Percentiles rank a stretch among this genome's conserved stretches.
Evolutionary conservation across 2,329 filamentous ascomycete species (phyloP).

Genomic region (Aureobasidium subglaciale): DNA sequence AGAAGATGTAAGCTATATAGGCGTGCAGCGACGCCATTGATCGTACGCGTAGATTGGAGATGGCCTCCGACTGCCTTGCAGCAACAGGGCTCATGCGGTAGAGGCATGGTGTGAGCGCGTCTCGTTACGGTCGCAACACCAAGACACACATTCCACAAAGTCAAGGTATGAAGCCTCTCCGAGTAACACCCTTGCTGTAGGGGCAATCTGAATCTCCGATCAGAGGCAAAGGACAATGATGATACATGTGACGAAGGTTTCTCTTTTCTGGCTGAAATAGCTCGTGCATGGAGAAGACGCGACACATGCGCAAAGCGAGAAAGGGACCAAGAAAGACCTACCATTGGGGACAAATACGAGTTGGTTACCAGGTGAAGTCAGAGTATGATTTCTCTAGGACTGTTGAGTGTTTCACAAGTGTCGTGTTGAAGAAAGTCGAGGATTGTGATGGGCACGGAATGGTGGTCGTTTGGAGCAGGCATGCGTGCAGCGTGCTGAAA

Average conservation of each 20-base stretch:
- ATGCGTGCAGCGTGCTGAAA: background rate
- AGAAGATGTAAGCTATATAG: constrained; percentile 13
- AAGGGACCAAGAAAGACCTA: background rate
- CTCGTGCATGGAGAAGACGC: no score
- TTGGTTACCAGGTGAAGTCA: no score
- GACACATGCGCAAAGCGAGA: no score
- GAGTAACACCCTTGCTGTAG: constrained; percentile 25
- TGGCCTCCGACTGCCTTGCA: constrained; percentile 23
- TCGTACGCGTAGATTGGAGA: background rate
- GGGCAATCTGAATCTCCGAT: no score
- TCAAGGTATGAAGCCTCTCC: constrained; percentile 26
- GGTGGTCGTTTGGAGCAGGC: background rate
- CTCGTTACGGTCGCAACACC: background rate
- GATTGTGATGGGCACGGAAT: constrained; percentile 21
- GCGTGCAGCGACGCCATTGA: background rate
- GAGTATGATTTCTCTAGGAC: no score
- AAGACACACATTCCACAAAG: constrained; percentile 22
- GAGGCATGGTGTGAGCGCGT: constrained; percentile 1
- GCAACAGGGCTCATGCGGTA: constrained; percentile 19
- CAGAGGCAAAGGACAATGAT: no score
- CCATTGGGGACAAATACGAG: no score
- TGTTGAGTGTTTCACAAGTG: background rate
- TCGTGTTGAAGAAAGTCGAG: constrained; percentile 2
- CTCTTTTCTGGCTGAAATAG: no score
- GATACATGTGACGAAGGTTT: no score